Percentiles rank a stretch among this genome's conserved stretches.
phyloP scores from a whole-genome alignment of 192 early-diverging fungal genomes.

The Coemansia sp. region DNA sequence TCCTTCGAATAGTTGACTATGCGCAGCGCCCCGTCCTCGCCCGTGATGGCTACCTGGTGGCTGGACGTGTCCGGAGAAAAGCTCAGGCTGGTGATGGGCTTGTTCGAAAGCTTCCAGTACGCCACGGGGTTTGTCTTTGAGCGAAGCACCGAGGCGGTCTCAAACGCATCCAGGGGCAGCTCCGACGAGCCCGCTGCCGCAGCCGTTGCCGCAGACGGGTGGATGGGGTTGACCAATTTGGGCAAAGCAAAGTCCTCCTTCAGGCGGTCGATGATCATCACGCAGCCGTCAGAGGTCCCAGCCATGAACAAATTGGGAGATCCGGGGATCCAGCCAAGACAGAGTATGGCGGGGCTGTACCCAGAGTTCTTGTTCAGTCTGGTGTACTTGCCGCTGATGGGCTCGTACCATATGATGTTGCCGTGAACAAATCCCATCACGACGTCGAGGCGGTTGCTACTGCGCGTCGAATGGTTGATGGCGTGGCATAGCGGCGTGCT shows the following conservation, averaged over 20 bases:
- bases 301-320: constrained; percentile 82
- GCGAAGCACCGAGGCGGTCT: constrained; percentile 20
- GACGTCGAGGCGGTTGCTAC: constrained; percentile 68
- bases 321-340: constrained; percentile 87
- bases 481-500: constrained; percentile 82
- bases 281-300: constrained; percentile 76
- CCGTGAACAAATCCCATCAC: constrained; percentile 81
- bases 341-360: constrained; percentile 69
- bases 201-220: not conserved
- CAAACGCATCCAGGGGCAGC: constrained; percentile 20
- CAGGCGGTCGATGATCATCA: constrained; percentile 83
- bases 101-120: constrained; percentile 72
- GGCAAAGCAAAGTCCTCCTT: constrained; percentile 69
- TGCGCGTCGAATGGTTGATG: constrained; percentile 70
- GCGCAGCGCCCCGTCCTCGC: constrained; percentile 75
- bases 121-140: constrained; percentile 66
- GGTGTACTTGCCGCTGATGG: constrained; percentile 79
- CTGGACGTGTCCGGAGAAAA: constrained; percentile 74
- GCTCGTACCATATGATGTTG: constrained; percentile 82
- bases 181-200: not conserved
- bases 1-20: constrained; percentile 74
- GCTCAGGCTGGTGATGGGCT: constrained; percentile 68
- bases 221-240: constrained; percentile 11
- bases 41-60: constrained; percentile 73
- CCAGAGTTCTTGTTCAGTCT: constrained; percentile 78